A percentile compares a stretch with the other conserved stretches of the same genome.
phyloP scores from a whole-genome alignment of 2,329 filamentous ascomycete species.

The Tolypocladium endophyticum region DNA sequence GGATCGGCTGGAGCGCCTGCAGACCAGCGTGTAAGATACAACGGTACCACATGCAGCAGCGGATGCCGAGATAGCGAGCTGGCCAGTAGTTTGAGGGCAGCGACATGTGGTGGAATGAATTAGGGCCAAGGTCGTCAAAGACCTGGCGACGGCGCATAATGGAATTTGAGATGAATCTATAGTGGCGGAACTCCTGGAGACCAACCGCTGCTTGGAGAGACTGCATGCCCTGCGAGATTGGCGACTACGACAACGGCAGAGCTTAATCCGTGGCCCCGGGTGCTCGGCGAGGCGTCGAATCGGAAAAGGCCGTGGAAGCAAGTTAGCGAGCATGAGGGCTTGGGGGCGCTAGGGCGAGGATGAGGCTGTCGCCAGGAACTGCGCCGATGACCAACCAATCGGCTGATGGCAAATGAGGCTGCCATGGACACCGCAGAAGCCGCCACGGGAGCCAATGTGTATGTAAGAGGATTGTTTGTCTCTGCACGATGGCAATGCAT shows the following conservation, averaged over 20 bases:
- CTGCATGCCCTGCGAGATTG: background rate
- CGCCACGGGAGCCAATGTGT: background rate
- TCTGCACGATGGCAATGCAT: background rate
- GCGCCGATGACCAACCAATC: background rate
- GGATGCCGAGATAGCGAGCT: background rate
- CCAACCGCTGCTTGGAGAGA: background rate
- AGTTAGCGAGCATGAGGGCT: background rate
- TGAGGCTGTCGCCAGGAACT: background rate
- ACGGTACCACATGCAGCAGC: background rate
- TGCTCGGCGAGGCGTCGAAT: background rate
- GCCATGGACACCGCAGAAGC: background rate
- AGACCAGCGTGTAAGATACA: constrained; percentile 18
- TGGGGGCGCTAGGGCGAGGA: background rate
- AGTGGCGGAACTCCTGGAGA: background rate
- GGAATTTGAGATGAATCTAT: background rate
- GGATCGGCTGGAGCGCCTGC: constrained; percentile 48
- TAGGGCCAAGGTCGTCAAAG: background rate
- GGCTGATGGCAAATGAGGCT: background rate
- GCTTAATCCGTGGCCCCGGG: background rate
- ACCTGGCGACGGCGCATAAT: background rate
- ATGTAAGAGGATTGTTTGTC: background rate
- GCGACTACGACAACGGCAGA: background rate
- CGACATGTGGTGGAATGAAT: background rate
- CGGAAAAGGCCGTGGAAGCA: background rate
- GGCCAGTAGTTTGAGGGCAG: background rate